Percentiles rank a stretch among this genome's conserved stretches.
phyloP scores from a whole-genome alignment of 345 rosid species.

The Camelina laxa region DNA sequence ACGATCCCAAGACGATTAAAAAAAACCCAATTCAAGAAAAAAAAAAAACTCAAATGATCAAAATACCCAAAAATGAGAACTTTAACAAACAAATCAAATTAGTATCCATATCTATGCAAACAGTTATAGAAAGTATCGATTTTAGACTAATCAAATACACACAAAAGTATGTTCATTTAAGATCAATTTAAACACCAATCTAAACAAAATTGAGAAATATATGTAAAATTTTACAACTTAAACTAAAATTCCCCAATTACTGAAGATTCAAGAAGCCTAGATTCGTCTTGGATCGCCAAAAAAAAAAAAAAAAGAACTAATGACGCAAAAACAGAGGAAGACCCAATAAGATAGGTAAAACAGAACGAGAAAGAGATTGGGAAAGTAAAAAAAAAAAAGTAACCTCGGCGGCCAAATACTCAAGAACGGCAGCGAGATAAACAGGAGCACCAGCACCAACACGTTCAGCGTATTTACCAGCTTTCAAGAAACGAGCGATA shows the following conservation, averaged over 20 bases:
- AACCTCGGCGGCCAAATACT: slow-evolving; percentile 96
- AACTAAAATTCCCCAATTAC: neutral
- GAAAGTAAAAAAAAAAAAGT: neutral
- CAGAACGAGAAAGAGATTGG: neutral
- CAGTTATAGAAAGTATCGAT: neutral
- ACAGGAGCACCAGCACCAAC: slow-evolving; percentile 98
- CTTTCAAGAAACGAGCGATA: slow-evolving; percentile 92
- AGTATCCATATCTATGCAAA: neutral
- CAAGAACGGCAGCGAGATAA: slow-evolving; percentile 94
- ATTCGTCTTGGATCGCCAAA: neutral
- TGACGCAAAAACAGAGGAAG: neutral
- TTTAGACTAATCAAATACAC: neutral
- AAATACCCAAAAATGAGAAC: neutral
- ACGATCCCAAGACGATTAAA: neutral
- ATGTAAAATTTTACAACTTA: neutral
- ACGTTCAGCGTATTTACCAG: slow-evolving; percentile 95
- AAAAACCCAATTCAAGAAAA: neutral
- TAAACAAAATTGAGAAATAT: neutral
- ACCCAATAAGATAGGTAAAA: neutral
- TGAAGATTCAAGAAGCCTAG: slow-evolving; percentile 40
- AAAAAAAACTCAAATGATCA: neutral
- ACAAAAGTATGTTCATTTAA: neutral
- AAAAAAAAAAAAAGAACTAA: neutral
- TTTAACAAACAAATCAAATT: neutral
- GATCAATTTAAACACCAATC: neutral